phyloP scores from a whole-genome alignment of 2,329 filamentous ascomycete genomes.

The Fusarium haematococcum region DNA sequence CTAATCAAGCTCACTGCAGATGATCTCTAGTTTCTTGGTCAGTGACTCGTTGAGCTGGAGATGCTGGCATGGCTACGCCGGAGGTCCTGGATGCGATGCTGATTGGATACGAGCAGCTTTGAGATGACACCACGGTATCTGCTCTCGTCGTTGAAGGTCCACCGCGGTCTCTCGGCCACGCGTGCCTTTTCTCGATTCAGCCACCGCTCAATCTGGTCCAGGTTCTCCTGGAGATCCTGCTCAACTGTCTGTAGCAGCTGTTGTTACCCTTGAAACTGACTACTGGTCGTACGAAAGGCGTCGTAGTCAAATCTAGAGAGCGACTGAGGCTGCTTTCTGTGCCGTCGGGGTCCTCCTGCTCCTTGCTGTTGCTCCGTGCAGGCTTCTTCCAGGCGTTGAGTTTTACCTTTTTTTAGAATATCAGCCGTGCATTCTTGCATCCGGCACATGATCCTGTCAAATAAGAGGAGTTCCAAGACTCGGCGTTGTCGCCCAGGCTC shows the following conservation, averaged over 20 bases:
- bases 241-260: neutral
- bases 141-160: neutral
- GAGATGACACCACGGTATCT: neutral
- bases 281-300: neutral
- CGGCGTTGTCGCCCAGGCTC: neutral
- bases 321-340: too few species aligned
- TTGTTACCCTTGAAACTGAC: neutral
- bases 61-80: rapidly evolving
- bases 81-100: neutral
- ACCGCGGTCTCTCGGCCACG: neutral
- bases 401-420: neutral
- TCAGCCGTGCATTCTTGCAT: neutral
- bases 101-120: neutral
- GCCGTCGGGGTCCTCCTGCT: too few species aligned
- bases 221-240: neutral
- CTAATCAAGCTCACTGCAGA: neutral
- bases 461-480: neutral
- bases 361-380: too few species aligned
- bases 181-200: neutral
- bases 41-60: neutral
- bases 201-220: neutral
- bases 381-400: neutral
- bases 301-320: neutral
- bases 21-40: neutral
- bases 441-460: neutral